Base-by-base conservation (phyloP, 192 early-diverging fungal species). In the Backusella circina region DNA sequence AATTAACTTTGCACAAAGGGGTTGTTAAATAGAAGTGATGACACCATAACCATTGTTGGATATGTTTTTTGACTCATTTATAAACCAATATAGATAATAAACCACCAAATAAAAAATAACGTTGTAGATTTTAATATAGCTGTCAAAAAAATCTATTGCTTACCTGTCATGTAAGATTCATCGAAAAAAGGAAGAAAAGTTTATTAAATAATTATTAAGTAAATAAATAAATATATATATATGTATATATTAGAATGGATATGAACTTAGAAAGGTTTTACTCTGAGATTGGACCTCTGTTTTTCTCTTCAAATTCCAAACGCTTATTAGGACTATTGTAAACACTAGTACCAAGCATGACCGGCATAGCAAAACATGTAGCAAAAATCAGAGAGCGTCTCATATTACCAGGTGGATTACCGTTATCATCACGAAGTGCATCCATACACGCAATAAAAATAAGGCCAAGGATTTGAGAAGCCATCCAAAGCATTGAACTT, bases 271-370 rank as follows among this genome's bases (percentile, higher is more conserved):
- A n/a, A 9, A 9, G 23, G 54, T 10, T 47, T n/a, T 61, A 61
- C 23, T 61, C 26, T 61, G 54, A 61, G 7, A 61, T 23, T 26
- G 54, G 54, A 61, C 54, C 74, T 32, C 12, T 67, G 16, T 70
- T 68, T 23, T 15, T 37, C 18, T 70, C 65, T 35, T 82, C 80
- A 12, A n/a, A 36, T 36, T 82, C 76, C 75, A 82, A 75, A 44
- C 80, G 72, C 4, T 74, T 61, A 28, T 82, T 82, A 8, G 70
- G 75, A 54, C 80, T 78, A 18, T 66, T 64, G 69, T 82, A 82
- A 16, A 82, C 1, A 7, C 72, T n/a, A 32, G 65, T 12, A 8
- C 8, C 3, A 5, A 74, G 37, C 39, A 69, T 76, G 28, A 72
- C 38, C 3, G 71, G 66, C 50, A 75, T 51, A 37, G 76, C 71